Percentiles rank a stretch among this genome's conserved stretches.
These are phyloP conservation scores for Byssothecium circinans DNA, from an alignment of 2,329 filamentous ascomycete genomes.

Conservation along the genomic window DNA sequence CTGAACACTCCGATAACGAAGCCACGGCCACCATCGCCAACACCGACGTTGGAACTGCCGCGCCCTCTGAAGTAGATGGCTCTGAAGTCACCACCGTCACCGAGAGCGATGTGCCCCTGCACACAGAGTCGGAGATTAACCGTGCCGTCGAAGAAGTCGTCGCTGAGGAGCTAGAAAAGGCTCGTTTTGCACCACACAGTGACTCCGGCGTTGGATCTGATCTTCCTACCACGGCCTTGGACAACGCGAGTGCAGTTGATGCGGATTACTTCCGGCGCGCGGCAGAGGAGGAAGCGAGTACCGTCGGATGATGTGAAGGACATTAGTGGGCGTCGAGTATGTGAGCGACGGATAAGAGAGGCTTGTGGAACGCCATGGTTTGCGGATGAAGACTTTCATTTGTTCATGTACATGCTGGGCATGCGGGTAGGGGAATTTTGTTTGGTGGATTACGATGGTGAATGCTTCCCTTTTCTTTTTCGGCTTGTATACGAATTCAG, in stretches of 20 bases:
- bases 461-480: too few species aligned
- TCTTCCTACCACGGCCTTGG: slow-evolving; percentile 35
- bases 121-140: slow-evolving; percentile 37
- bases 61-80: slow-evolving; percentile 24
- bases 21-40: slow-evolving; percentile 22
- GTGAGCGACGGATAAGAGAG: not conserved
- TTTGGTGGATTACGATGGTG: too few species aligned
- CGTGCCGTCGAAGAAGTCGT: slow-evolving; percentile 34
- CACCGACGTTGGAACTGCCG: slow-evolving; percentile 1
- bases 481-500: too few species aligned
- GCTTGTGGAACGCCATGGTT: not conserved
- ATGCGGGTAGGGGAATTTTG: too few species aligned
- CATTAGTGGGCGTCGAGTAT: not conserved
- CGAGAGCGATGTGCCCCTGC: slow-evolving; percentile 21
- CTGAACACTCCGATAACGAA: slow-evolving; percentile 35
- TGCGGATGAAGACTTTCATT: too few species aligned
- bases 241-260: slow-evolving; percentile 22
- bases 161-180: slow-evolving; percentile 30
- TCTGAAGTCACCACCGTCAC: slow-evolving; percentile 23
- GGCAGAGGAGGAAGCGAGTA: slow-evolving; percentile 41
- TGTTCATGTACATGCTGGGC: too few species aligned
- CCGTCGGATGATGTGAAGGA: slow-evolving; percentile 27
- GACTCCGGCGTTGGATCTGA: slow-evolving; percentile 45
- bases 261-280: slow-evolving; percentile 42
- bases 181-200: slow-evolving; percentile 24